Evolutionary conservation across 192 early-diverging fungal genomes (phyloP), one percentile per base, ranked within the genome.

Genomic region (Backusella liffmaniae): DNA sequence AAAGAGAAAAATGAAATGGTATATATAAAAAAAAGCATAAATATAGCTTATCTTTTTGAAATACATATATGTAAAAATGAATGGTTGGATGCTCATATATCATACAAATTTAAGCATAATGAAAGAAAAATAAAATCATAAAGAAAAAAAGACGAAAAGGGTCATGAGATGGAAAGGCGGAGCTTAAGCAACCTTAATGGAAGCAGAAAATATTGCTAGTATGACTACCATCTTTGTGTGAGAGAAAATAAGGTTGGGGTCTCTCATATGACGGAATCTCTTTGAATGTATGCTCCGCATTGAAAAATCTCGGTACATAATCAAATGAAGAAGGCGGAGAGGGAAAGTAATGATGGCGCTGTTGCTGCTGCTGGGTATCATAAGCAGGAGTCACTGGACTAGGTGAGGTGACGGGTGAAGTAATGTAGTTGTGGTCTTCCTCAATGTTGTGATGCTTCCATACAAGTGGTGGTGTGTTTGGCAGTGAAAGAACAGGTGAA

Each of bases 271-370:
- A 70, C 21, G 68, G 36, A 23, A 70, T 39, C 21, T 70, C 68
- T 70, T 70, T 70, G 36, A 70, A 70, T 70, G 68, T 70, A 37
- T 70, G 68, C 21, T 70, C 68, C 68, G 36, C 42, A 32, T n/a
- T 29, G 26, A 46, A 71, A 49, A 62, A 62, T 62, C 56, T 62
- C 56, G 56, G 56, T 29, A 62, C 56, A 13, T 62, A 62, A 29
- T 62, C 56, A 62, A 62, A 62, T 8, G 56, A 29, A 62, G 56
- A 62, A 49, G 46, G 46, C n/a, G 56, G 56, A 29, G 56, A 62
- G 23, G 56, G 10, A 62, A 62, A 62, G 56, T 62, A 62, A 10
- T 62, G 56, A 29, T 62, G 23, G 0, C 26, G 46, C 46, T 49
- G 56, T 23, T 62, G 56, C 12, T 62, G 56, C 12, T 62, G 56